Percentiles rank a stretch among this genome's conserved stretches.
These are phyloP conservation scores for Chimonanthus salicifolius DNA, from an alignment of 164 flowering plant genomes.

Conservation along the genomic window DNA sequence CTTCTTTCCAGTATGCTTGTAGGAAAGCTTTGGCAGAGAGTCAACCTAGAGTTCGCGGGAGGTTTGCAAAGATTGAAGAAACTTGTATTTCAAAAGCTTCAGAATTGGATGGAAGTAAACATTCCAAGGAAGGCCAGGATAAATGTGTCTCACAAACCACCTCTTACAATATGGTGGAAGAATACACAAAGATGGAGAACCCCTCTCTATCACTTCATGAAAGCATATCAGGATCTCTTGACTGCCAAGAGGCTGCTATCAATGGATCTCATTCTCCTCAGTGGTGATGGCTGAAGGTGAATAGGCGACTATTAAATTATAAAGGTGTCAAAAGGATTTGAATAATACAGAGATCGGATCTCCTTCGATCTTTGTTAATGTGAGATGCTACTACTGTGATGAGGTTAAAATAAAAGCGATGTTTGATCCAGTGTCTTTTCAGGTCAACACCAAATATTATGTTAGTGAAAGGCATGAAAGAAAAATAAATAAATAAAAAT, in stretches of 20 bases:
- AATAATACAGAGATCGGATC: neutral
- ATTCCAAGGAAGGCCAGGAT: neutral
- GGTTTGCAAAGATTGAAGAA: constrained; percentile 92
- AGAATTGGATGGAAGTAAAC: neutral
- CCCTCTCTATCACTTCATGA: neutral
- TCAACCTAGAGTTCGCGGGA: constrained; percentile 96
- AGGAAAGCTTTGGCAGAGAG: constrained; percentile 97
- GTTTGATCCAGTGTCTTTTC: no score
- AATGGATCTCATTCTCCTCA: neutral
- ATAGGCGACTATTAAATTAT: neutral
- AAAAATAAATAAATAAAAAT: no score
- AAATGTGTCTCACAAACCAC: neutral
- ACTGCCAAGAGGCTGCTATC: neutral
- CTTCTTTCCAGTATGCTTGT: constrained; percentile 89
- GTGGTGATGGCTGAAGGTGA: neutral
- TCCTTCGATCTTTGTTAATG: neutral
- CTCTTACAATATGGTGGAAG: neutral
- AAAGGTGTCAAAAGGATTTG: neutral
- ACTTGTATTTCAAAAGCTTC: constrained; percentile 27
- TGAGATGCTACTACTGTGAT: neutral
- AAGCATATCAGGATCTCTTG: neutral
- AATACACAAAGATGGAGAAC: neutral
- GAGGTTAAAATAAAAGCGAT: neutral
- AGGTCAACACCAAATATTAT: no score
- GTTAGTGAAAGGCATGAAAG: no score